phyloP scores from a whole-genome alignment of 257 asterid genomes.

The Plantago elongata region DNA sequence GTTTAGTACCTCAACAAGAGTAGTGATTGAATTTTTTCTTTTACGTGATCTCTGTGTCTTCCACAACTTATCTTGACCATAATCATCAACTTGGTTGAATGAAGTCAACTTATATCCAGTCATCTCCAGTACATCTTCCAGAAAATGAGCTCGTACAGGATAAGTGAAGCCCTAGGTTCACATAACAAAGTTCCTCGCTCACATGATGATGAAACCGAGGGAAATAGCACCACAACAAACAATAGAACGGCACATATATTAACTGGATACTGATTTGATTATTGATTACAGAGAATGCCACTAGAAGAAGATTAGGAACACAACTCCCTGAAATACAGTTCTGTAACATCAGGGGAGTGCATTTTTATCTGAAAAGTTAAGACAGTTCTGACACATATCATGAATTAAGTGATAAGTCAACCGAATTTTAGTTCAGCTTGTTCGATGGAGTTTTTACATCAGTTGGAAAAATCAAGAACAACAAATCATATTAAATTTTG shows the following conservation, averaged over 20 bases:
- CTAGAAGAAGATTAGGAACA: not conserved
- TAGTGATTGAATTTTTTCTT: conserved; percentile 81
- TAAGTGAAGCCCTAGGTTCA: conserved; percentile 86
- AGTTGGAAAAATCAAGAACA: not conserved
- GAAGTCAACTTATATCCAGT: conserved; percentile 92
- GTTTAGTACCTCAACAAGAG: conserved; percentile 80
- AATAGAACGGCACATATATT: not conserved
- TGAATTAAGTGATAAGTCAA: conserved; percentile 1
- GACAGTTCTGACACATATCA: not conserved
- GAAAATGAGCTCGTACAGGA: conserved; percentile 82
- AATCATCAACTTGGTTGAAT: conserved; percentile 89
- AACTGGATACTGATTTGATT: conserved; percentile 11
- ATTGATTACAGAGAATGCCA: conserved; percentile 9
- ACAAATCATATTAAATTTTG: conserved; percentile 4
- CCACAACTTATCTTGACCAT: conserved; percentile 98
- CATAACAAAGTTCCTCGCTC: conserved; percentile 13
- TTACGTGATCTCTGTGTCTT: conserved; percentile 89
- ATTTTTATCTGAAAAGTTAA: not conserved
- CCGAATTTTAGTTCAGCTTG: not conserved
- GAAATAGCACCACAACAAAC: conserved; percentile 16
- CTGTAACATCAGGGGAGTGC: too few species aligned
- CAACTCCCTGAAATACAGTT: too few species aligned
- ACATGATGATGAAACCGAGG: conserved; percentile 20
- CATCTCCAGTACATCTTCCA: conserved; percentile 88
- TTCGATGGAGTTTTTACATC: conserved; percentile 4